Evolutionary conservation across 257 asterid species (phyloP).

Genomic region (Agastache rugosa): DNA sequence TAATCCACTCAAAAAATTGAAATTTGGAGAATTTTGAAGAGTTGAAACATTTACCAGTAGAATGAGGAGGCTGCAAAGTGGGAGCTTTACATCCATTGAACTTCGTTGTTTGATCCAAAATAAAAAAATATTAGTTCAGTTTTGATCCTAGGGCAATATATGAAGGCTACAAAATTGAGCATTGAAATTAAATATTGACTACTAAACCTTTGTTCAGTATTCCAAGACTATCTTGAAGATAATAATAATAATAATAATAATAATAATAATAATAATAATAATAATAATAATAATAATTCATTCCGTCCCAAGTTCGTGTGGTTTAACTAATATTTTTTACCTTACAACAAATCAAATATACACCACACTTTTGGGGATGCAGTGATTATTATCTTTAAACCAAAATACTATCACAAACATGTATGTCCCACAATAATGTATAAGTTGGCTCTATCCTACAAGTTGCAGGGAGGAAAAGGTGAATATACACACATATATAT

Average conservation of each 20-base stretch:
- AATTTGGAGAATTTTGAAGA: neutral
- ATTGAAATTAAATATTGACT: neutral
- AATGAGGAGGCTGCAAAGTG: conserved; percentile 41
- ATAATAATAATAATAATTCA: too few species aligned
- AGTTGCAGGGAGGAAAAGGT: too few species aligned
- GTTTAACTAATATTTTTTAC: too few species aligned
- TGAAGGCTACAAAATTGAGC: conserved; percentile 28
- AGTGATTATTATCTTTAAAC: neutral
- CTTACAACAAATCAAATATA: too few species aligned
- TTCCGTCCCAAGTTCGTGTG: too few species aligned
- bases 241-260: too few species aligned
- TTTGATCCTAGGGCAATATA: neutral
- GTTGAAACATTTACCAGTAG: conserved; percentile 44
- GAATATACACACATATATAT: too few species aligned
- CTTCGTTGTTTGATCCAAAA: conserved; percentile 5
- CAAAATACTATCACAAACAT: neutral
- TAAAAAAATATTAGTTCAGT: neutral
- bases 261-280: too few species aligned
- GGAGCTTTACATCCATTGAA: conserved; percentile 48
- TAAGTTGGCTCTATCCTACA: too few species aligned
- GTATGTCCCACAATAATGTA: neutral
- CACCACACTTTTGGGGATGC: too few species aligned
- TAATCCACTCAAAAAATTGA: neutral
- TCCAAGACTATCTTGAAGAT: conserved; percentile 3
- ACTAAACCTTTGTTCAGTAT: neutral